phyloP scores from a whole-genome alignment of 495 filamentous ascomycete species.

The Ramalina intermedia region DNA sequence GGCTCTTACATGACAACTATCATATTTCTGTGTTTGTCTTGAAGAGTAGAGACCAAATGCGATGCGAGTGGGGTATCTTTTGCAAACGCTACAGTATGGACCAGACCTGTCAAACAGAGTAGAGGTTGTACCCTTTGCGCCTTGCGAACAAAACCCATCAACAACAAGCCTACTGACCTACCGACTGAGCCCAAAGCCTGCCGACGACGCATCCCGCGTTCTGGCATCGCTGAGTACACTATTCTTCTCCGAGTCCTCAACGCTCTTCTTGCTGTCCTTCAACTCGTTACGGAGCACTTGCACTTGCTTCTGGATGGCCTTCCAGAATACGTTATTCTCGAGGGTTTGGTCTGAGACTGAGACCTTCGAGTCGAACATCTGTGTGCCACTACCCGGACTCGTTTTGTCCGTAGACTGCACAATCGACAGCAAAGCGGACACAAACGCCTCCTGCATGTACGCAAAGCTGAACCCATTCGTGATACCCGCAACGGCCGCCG shows the following conservation, averaged over 20 bases:
- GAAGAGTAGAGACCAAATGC: too few relatives aligned
- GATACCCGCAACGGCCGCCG: constrained; percentile 37
- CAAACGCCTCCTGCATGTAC: constrained; percentile 52
- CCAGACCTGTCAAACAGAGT: too few relatives aligned
- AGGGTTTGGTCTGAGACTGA: too few relatives aligned
- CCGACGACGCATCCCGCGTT: neutral
- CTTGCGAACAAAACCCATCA: too few relatives aligned
- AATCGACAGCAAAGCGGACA: constrained; percentile 32
- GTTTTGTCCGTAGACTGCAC: neutral
- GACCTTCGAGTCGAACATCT: neutral
- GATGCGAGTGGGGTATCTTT: too few relatives aligned
- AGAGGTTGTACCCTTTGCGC: too few relatives aligned
- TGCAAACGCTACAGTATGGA: too few relatives aligned
- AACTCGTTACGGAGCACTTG: constrained; percentile 5
- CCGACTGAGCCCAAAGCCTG: neutral
- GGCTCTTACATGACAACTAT: too few relatives aligned
- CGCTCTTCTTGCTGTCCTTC: constrained; percentile 11
- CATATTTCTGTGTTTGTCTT: too few relatives aligned
- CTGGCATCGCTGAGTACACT: neutral
- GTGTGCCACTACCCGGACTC: neutral
- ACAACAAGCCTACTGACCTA: neutral
- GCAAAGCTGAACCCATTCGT: constrained; percentile 50
- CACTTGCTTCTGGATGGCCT: constrained; percentile 4
- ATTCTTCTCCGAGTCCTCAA: constrained; percentile 7
- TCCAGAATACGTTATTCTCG: neutral